Evolutionary conservation across 768 basidiomycete species (phyloP).

Genomic region (Daedalea quercina): DNA sequence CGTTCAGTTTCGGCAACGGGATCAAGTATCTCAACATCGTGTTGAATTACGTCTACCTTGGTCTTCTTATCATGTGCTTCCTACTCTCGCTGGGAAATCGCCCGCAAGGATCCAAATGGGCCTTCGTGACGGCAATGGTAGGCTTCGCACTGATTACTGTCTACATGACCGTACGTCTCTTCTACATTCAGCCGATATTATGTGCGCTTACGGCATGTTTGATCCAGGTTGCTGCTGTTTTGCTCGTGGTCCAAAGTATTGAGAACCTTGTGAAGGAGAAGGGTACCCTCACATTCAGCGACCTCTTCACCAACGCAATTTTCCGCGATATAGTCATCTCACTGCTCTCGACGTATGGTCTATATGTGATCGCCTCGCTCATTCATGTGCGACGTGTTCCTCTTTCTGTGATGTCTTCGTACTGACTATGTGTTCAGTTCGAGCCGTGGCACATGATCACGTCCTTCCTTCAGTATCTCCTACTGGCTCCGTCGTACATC

Average conservation of each 20-base stretch:
- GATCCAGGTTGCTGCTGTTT: slow-evolving; percentile 62
- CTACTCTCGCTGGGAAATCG: slow-evolving; percentile 85
- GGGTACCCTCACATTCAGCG: slow-evolving; percentile 41
- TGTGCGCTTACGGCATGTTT: neutral
- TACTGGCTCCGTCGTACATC: slow-evolving; percentile 93
- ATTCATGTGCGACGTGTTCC: slow-evolving; percentile 60
- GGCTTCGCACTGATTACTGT: slow-evolving; percentile 88
- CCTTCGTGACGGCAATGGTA: slow-evolving; percentile 78
- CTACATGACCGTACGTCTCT: slow-evolving; percentile 79
- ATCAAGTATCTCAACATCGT: slow-evolving; percentile 70
- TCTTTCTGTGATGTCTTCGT: neutral
- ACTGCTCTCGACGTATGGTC: slow-evolving; percentile 78
- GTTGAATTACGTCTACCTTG: slow-evolving; percentile 84
- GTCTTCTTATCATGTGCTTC: slow-evolving; percentile 82
- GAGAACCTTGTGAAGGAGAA: slow-evolving; percentile 44
- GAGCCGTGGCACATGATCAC: slow-evolving; percentile 99
- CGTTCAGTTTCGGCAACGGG: slow-evolving; percentile 46
- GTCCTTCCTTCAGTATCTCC: slow-evolving; percentile 85
- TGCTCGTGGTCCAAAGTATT: slow-evolving; percentile 80
- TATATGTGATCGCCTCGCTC: slow-evolving; percentile 79
- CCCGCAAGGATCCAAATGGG: slow-evolving; percentile 85
- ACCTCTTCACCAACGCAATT: slow-evolving; percentile 70
- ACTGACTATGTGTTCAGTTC: slow-evolving; percentile 42
- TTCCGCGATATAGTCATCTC: slow-evolving; percentile 87
- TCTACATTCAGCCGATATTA: neutral